Base-by-base conservation (phyloP, 305 asterid species). In the Plantago coronopus region DNA sequence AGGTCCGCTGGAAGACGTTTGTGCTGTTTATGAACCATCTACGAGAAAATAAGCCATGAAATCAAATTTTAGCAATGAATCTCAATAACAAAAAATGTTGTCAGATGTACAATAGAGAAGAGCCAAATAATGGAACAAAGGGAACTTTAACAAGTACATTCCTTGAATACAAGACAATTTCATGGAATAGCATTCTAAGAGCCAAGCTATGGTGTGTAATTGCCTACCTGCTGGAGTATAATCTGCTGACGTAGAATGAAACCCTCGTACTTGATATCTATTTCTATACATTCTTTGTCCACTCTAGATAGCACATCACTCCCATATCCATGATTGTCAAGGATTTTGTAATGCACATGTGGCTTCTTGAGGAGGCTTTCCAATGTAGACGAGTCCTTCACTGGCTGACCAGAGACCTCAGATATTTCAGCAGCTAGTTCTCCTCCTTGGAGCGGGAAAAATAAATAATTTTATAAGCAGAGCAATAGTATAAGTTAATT, bases 291-390 rank as follows among this genome's bases (percentile, higher is more conserved):
- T 62, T 87, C 94, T 78, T 93, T 93, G 62, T 93, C 99, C 67
- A 83, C 55, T 72, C 76, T 81, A 48, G 96, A 79, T 63, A 93
- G 78, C 57, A 59, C 73, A 62, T 78, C 73, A 80, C 74, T 93
- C 73, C 99, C 98, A 76, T 68, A 84, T 38, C 98, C 97, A 79
- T 91, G 95, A 74, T 82, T 91, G 72, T 91, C 98, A 59, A 88
- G 72, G 58, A 86, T 59, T 76, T 67, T 67, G 73, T 91, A 91
- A 29, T 74, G 88, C 42, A 88, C 80, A 40, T 91, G 96, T 37
- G 98, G 98, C 73, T 91, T 91, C 88, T 91, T 91, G 19, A 91
- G 96, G 72, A 91, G 83, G 81, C 84, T 82, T 75, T 88, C 96
- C 59, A 91, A 72, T 59, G 98, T 88, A 54, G 86, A 81, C 17